Evolutionary conservation across 306 rosid genomes (phyloP), one percentile per base, ranked within the genome.

Genomic region (Pachyrhizus erosus): DNA sequence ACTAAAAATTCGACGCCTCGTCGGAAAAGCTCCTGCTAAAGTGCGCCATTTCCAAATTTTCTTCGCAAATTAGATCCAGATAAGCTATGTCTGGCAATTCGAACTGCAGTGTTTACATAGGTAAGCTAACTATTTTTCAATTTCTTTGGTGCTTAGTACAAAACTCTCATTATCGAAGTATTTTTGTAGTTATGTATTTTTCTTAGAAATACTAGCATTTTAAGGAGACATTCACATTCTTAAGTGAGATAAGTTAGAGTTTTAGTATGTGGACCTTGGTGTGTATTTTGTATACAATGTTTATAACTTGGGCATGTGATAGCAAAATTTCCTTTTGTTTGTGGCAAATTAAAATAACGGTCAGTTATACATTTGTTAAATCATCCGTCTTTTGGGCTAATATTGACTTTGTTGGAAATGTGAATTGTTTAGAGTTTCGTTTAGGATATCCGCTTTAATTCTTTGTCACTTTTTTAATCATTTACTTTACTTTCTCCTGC

Each of bases 1-100:
- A 42, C 48, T 42, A 9, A 42, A 42, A 42, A 9, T 10, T 10
- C 14, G 42, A 42, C 14, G 48, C 48, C 13, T 42, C 14, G 3
- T 9, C 48, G 48, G 48, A 9, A 42, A 42, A 42, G 48, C 48
- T 2, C 14, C 14, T 2, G 48, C 48, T 42, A 42, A 42, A 10
- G 3, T 11, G 48, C 48, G 14, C 48, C 0, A 11, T 7, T 14
- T 1, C 48, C 14, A 3, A 9, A 9, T 42, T 42, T 10, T 15
- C 82, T 91, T 81, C 52, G 75, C 67, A 51, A 42, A 1, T 76
- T 31, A n/a, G 74, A 74, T 74, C 55, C 77, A 29, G 81, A 79
- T 51, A 40, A 70, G 13, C 57, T 20, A 88, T 89, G 96, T 90
- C 92, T 7, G 81, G 78, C 17, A 85, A 71, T 83, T n/a, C 94